Percentiles rank a stretch among this genome's conserved stretches.
These are phyloP conservation scores for Gossypium gossypioides DNA, from an alignment of 441 rosid species.

Conservation along the genomic window DNA sequence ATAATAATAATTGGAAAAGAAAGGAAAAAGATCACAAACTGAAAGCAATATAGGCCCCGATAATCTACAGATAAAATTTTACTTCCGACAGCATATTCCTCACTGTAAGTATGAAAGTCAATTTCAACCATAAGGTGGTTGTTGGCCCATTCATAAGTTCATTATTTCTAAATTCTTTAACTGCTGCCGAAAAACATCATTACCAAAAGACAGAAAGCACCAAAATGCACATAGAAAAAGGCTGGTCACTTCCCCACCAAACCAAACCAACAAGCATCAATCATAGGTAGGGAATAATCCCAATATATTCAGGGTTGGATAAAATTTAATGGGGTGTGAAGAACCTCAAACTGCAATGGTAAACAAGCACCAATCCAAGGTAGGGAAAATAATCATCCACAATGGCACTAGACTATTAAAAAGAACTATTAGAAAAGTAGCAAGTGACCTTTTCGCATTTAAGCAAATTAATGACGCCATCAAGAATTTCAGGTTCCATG, in stretches of 20 bases:
- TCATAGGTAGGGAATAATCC: neutral
- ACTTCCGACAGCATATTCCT: neutral
- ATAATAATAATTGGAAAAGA: neutral
- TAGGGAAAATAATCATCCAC: neutral
- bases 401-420: constrained; percentile 14
- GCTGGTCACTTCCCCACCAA: constrained; percentile 3
- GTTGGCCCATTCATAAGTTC: neutral
- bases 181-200: constrained; percentile 1
- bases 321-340: neutral
- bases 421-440: constrained; percentile 4
- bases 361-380: neutral
- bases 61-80: neutral
- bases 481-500: constrained; percentile 63
- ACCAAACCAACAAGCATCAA: neutral
- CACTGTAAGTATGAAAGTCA: neutral
- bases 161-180: constrained; percentile 1
- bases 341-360: neutral
- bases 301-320: neutral
- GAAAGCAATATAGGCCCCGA: neutral
- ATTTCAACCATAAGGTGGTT: neutral
- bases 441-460: constrained; percentile 74
- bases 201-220: neutral
- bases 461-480: constrained; percentile 46
- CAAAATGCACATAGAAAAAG: neutral
- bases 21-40: neutral